These are phyloP conservation scores for Dioszegia crocea DNA, from an alignment of 768 basidiomycete genomes.

Conservation along the genomic window DNA sequence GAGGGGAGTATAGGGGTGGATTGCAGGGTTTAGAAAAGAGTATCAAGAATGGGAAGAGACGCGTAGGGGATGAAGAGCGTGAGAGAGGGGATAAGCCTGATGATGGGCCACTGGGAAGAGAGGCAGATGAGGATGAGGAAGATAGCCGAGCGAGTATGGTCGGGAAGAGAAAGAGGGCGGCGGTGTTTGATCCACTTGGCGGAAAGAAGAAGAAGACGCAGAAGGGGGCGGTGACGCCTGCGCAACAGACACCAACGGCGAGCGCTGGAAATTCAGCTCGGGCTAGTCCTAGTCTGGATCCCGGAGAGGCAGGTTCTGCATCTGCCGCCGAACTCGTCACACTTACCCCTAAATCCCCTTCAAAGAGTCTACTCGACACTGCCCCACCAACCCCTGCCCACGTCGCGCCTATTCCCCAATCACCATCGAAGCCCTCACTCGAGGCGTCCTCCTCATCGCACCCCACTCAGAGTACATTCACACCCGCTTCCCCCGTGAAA, in stretches of 20 bases:
- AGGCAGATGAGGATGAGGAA: conserved; percentile 27
- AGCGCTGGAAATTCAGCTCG: not conserved
- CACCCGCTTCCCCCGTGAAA: not conserved
- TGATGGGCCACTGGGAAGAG: conserved; percentile 8
- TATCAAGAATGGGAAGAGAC: conserved; percentile 3
- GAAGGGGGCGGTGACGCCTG: not conserved
- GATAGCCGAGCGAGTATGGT: conserved; percentile 20
- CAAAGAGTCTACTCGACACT: no score
- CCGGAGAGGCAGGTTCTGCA: not conserved
- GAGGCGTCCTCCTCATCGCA: not conserved
- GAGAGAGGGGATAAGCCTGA: conserved; percentile 1
- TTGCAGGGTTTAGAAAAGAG: conserved; percentile 7
- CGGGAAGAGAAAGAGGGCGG: conserved; percentile 16
- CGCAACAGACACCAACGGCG: not conserved
- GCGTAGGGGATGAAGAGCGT: conserved; percentile 1
- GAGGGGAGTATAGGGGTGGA: not conserved
- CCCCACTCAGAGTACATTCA: not conserved
- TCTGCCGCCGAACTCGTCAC: not conserved
- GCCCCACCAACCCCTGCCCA: no score
- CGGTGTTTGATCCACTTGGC: conserved; percentile 12
- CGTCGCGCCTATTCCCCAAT: no score
- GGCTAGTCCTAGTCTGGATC: not conserved
- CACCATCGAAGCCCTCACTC: not conserved
- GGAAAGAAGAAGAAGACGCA: conserved; percentile 23
- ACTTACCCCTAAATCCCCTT: no score